Conservation (phyloP, 2,329 filamentous ascomycete genomes). For the Trichoderma sp. region DNA sequence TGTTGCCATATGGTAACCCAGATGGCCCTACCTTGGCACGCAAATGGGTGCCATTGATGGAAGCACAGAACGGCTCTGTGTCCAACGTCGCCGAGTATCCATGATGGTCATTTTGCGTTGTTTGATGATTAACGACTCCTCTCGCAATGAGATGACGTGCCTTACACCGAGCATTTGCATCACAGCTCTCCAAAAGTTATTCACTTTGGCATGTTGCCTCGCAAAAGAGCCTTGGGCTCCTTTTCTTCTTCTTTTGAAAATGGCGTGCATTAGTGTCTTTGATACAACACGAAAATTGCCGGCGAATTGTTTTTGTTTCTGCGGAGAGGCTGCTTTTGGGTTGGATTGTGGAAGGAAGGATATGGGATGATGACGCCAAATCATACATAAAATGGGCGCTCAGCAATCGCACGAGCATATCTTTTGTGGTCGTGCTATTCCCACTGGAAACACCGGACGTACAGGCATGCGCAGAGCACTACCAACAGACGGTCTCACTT, state of each 20-base stretch:
- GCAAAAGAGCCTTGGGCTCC: background rate
- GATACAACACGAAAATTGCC: background rate
- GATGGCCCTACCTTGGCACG: constrained; percentile 44
- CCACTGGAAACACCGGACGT: background rate
- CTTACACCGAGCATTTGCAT: constrained; percentile 23
- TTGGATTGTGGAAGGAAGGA: background rate
- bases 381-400: background rate
- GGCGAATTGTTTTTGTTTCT: constrained; percentile 11
- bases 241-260: constrained; percentile 6
- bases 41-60: constrained; percentile 42
- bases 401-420: background rate
- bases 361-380: background rate
- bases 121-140: constrained; percentile 24
- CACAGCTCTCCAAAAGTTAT: constrained; percentile 21
- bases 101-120: constrained; percentile 23
- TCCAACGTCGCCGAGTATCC: constrained; percentile 34
- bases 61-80: constrained; percentile 24
- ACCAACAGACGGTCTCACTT: background rate
- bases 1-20: constrained; percentile 35
- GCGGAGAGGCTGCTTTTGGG: background rate
- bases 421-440: background rate
- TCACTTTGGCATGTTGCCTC: constrained; percentile 4
- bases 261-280: constrained; percentile 12
- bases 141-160: constrained; percentile 23
- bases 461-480: background rate